phyloP scores from a whole-genome alignment of 495 filamentous ascomycete species.

The Aspergillus conjunctus region DNA sequence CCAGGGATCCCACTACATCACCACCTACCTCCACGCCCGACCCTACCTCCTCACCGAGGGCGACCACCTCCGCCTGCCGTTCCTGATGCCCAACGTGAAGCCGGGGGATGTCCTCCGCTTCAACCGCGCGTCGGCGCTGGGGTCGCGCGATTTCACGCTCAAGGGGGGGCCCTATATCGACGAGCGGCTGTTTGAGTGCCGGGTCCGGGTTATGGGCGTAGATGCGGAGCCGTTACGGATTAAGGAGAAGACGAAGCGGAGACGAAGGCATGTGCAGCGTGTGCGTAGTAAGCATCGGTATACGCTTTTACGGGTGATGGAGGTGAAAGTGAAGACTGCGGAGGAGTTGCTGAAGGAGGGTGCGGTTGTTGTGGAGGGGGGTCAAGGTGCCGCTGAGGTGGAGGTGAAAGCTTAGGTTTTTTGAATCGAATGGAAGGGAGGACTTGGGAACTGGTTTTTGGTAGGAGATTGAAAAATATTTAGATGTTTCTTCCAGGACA shows the following conservation, averaged over 20 bases:
- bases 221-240: constrained; percentile 86
- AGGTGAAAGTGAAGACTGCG: constrained; percentile 68
- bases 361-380: constrained; percentile 42
- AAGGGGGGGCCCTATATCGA: constrained; percentile 78
- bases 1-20: constrained; percentile 84
- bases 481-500: neutral
- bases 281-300: constrained; percentile 84
- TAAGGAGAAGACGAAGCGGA: constrained; percentile 91
- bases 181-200: constrained; percentile 78
- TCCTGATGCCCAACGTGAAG: constrained; percentile 80
- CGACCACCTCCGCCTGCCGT: constrained; percentile 89
- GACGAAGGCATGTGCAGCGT: constrained; percentile 70
- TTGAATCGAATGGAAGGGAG: neutral
- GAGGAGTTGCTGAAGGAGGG: constrained; percentile 57
- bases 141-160: constrained; percentile 87
- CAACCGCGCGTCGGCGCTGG: constrained; percentile 75
- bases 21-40: constrained; percentile 78
- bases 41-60: constrained; percentile 90
- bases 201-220: constrained; percentile 80
- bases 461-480: neutral
- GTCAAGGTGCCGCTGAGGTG: constrained; percentile 25
- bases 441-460: neutral
- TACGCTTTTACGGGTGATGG: constrained; percentile 82
- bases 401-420: constrained; percentile 20
- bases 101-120: constrained; percentile 85